Evolutionary conservation across 1,284 basidiomycete species (phyloP).

Genomic region (Apiotrichum gamsii): DNA sequence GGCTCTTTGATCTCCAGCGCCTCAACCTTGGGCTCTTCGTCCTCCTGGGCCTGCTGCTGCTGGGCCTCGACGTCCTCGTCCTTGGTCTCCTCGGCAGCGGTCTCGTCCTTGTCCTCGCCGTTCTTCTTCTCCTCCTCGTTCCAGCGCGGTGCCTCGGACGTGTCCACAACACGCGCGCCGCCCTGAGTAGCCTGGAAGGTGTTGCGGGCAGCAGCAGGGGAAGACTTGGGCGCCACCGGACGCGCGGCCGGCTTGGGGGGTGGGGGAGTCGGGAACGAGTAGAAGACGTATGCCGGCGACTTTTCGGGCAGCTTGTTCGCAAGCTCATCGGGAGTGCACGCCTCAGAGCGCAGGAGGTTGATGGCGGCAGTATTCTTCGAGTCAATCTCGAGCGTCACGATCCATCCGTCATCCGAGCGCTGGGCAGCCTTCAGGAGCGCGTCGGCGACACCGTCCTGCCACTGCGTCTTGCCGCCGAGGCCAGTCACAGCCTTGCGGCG

Average conservation of each 20-base stretch:
- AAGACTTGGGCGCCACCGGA: conserved; percentile 7
- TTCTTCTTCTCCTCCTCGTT: conserved; percentile 6
- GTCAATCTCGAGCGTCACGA: conserved; percentile 55
- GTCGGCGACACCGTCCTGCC: conserved; percentile 58
- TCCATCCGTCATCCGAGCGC: conserved; percentile 50
- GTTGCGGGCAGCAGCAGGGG: conserved; percentile 23
- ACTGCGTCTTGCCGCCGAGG: conserved; percentile 51
- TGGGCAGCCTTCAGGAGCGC: conserved; percentile 58
- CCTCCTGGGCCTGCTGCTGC: conserved; percentile 5
- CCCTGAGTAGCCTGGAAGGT: conserved; percentile 40
- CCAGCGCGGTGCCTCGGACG: conserved; percentile 13
- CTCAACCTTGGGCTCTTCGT: conserved; percentile 5
- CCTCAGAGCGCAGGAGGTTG: conserved; percentile 34
- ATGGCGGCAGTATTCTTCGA: conserved; percentile 24
- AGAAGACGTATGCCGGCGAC: conserved; percentile 58
- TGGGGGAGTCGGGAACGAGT: conserved; percentile 57
- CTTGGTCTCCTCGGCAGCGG: conserved; percentile 9
- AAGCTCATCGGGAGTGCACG: conserved; percentile 48
- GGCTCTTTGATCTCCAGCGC: conserved; percentile 9
- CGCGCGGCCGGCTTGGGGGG: conserved; percentile 17
- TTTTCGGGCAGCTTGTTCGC: conserved; percentile 39
- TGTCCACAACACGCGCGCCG: conserved; percentile 27
- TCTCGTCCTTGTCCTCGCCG: conserved; percentile 1
- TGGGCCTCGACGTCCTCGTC: conserved; percentile 3
- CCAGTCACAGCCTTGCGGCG: conserved; percentile 38